Conservation (phyloP, 495 filamentous ascomycete species). For the Neurospora sp. region DNA sequence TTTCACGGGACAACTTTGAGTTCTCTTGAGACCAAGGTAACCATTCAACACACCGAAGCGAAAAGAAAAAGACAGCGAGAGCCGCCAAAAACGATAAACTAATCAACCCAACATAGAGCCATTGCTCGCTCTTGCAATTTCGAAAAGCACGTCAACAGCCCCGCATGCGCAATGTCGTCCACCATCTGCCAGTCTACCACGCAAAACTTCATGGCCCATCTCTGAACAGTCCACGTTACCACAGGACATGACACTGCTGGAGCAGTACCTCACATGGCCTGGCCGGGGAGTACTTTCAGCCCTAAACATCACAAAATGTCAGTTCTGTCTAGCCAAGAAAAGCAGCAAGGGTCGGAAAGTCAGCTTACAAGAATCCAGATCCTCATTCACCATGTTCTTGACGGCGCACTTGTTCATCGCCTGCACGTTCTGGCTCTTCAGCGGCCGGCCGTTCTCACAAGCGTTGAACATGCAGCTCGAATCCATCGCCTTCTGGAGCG, state of each 20-base stretch:
- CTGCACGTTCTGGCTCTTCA: conserved; percentile 34
- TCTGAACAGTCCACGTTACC: background rate
- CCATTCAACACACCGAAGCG: background rate
- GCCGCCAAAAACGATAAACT: background rate
- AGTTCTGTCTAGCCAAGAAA: background rate
- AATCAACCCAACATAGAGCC: background rate
- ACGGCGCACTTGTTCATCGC: conserved; percentile 36
- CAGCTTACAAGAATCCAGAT: conserved; percentile 37
- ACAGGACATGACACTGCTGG: background rate
- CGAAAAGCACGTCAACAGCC: background rate
- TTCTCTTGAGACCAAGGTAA: background rate
- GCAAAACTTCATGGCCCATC: background rate
- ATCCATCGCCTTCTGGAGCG: conserved; percentile 37
- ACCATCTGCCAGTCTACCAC: background rate
- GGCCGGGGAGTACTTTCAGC: background rate
- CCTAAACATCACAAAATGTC: background rate
- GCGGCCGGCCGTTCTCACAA: conserved; percentile 29
- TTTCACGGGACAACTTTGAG: background rate
- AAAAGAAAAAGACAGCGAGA: background rate
- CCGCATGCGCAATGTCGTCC: background rate
- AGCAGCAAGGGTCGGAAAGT: background rate
- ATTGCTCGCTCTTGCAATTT: background rate
- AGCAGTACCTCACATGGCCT: background rate
- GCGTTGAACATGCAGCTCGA: conserved; percentile 37
- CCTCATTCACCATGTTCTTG: conserved; percentile 32